Conservation (phyloP, 2,329 filamentous ascomycete species). For the Aspergillus udagawae region DNA sequence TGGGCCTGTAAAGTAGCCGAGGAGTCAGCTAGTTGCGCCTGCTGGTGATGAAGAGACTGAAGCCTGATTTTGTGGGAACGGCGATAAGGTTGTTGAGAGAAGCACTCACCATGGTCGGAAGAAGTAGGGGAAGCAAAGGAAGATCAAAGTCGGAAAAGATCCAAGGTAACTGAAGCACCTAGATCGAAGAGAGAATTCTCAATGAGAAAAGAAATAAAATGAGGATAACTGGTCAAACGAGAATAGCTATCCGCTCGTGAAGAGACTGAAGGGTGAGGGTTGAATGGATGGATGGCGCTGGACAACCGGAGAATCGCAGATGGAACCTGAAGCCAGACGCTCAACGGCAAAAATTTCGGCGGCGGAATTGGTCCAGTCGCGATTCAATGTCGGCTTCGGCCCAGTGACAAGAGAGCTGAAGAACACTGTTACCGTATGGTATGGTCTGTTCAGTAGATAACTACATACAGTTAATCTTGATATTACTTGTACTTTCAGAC, state of each 20-base stretch:
- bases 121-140: not conserved
- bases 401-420: not conserved
- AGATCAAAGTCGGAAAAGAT: not conserved
- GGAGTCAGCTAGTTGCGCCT: not conserved
- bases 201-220: not conserved
- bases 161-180: not conserved
- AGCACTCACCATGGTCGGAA: slow-evolving; percentile 23
- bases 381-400: not conserved
- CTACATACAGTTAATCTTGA: not conserved
- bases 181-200: not conserved
- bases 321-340: not conserved
- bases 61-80: not conserved
- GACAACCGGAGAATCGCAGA: not conserved
- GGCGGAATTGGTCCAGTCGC: slow-evolving; percentile 2
- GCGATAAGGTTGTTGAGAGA: not conserved
- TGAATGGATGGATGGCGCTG: not conserved
- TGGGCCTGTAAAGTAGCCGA: slow-evolving; percentile 62
- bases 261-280: slow-evolving; percentile 13
- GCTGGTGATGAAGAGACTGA: not conserved
- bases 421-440: too few relatives aligned
- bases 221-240: slow-evolving; percentile 7
- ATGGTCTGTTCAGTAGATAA: not conserved
- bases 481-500: not conserved
- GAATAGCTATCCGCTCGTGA: not conserved
- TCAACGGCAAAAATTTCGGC: slow-evolving; percentile 18